These are phyloP conservation scores for Clarireedia paspali DNA, from an alignment of 2,329 filamentous ascomycete genomes.

Conservation along the genomic window DNA sequence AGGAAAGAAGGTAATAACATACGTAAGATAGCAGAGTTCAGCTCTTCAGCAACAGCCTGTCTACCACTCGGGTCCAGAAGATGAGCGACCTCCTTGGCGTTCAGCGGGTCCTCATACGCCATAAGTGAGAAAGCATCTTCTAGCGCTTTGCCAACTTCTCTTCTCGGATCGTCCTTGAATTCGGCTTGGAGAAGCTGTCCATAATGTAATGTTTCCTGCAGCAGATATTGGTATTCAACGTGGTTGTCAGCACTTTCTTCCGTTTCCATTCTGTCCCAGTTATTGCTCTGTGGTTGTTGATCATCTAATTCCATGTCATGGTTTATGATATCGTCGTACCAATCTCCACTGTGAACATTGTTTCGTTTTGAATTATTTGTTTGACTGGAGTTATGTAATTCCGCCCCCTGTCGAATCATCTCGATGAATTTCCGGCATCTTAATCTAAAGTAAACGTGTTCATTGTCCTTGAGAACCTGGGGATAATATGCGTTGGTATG, in stretches of 20 bases:
- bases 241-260: constrained; percentile 31
- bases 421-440: constrained; percentile 91
- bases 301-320: constrained; percentile 47
- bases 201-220: constrained; percentile 67
- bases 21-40: constrained; percentile 86
- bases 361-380: constrained; percentile 29
- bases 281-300: constrained; percentile 35
- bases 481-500: constrained; percentile 73
- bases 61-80: constrained; percentile 70
- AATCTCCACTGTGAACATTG: constrained; percentile 32
- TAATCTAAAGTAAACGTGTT: constrained; percentile 80
- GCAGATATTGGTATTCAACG: constrained; percentile 36
- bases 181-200: constrained; percentile 72
- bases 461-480: constrained; percentile 68
- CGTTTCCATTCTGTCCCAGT: constrained; percentile 46
- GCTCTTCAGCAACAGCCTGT: constrained; percentile 76
- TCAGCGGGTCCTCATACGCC: constrained; percentile 75
- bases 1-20: constrained; percentile 6
- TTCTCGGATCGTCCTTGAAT: constrained; percentile 63
- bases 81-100: constrained; percentile 66
- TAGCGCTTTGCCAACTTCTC: constrained; percentile 65
- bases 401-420: constrained; percentile 73
- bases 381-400: constrained; percentile 39
- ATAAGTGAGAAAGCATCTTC: constrained; percentile 82
- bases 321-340: constrained; percentile 32